Conservation (phyloP, 495 filamentous ascomycete genomes). For the Evernia prunastri region DNA sequence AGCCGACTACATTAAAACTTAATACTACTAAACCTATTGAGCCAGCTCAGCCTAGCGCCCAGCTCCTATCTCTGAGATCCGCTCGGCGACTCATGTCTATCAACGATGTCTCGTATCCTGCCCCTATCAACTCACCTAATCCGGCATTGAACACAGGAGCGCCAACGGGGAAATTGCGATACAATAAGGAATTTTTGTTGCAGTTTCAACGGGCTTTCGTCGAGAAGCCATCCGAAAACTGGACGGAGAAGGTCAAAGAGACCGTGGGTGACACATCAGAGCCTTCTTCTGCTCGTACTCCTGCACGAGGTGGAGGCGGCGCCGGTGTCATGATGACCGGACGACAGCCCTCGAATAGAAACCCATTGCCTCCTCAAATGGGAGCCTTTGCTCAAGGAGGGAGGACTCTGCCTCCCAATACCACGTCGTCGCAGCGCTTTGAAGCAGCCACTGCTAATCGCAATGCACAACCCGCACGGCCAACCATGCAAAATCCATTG, state of each 20-base stretch:
- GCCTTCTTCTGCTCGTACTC: conserved; percentile 55
- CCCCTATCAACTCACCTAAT: conserved; percentile 77
- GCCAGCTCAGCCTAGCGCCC: conserved; percentile 82
- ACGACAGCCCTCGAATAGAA: conserved; percentile 42
- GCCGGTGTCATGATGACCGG: conserved; percentile 51
- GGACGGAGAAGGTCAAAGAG: conserved; percentile 76
- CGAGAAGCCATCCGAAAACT: conserved; percentile 89
- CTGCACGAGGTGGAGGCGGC: conserved; percentile 54
- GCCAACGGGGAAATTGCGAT: conserved; percentile 78
- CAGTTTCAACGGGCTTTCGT: conserved; percentile 93
- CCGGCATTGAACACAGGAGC: conserved; percentile 75
- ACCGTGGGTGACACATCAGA: conserved; percentile 72
- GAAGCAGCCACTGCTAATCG: conserved; percentile 27
- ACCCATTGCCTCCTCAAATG: conserved; percentile 48
- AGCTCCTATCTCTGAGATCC: conserved; percentile 81
- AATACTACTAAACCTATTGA: conserved; percentile 77
- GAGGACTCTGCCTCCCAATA: conserved; percentile 57
- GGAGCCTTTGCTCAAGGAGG: conserved; percentile 55
- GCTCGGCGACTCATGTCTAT: conserved; percentile 76
- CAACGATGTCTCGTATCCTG: conserved; percentile 63
- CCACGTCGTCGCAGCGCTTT: conserved; percentile 61
- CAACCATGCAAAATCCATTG: conserved; percentile 49
- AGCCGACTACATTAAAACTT: conserved; percentile 77
- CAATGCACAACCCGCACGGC: conserved; percentile 28
- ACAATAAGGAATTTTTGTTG: conserved; percentile 91